Base-by-base conservation (phyloP, 768 basidiomycete species). In the Terana coerulea region DNA sequence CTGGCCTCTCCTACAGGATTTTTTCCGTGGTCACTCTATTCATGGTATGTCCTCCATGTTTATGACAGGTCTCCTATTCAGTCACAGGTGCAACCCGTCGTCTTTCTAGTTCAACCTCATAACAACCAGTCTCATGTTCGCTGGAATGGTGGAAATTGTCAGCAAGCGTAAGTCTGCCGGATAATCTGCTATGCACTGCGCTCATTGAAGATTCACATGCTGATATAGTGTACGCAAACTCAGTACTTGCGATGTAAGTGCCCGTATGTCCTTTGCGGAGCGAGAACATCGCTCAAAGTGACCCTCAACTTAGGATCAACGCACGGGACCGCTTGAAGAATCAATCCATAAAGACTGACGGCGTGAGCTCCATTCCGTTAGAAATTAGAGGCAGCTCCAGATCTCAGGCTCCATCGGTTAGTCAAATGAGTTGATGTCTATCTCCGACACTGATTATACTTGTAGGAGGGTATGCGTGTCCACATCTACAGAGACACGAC, bases 221-320 rank as follows among this genome's bases (percentile, higher is more conserved):
- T 17, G 28, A n/a, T n/a, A n/a, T 22, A 50, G 49, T 50, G 3
- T 50, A 50, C 39, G 49, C 49, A 12, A 50, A 50, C 49, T 40
- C 49, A 6, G 31, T 50, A 39, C 49, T 50, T 17, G 49, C 37
- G n/a, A 50, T 50, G 49, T 43, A 9, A 25, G 42, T 29, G n/a
- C n/a, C n/a, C n/a, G n/a, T n/a, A n/a, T n/a, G n/a, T n/a, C n/a
- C n/a, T n/a, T n/a, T n/a, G n/a, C n/a, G n/a, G n/a, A n/a, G n/a
- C n/a, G n/a, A n/a, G n/a, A n/a, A n/a, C n/a, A n/a, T n/a, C n/a
- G n/a, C n/a, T n/a, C n/a, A n/a, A n/a, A n/a, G n/a, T n/a, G n/a
- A n/a, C n/a, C n/a, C n/a, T n/a, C n/a, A n/a, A n/a, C n/a, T n/a
- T n/a, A n/a, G n/a, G n/a, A n/a, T n/a, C n/a, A n/a, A n/a, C n/a